phyloP scores from a whole-genome alignment of 1,284 basidiomycete genomes.

The Trametes sp. region DNA sequence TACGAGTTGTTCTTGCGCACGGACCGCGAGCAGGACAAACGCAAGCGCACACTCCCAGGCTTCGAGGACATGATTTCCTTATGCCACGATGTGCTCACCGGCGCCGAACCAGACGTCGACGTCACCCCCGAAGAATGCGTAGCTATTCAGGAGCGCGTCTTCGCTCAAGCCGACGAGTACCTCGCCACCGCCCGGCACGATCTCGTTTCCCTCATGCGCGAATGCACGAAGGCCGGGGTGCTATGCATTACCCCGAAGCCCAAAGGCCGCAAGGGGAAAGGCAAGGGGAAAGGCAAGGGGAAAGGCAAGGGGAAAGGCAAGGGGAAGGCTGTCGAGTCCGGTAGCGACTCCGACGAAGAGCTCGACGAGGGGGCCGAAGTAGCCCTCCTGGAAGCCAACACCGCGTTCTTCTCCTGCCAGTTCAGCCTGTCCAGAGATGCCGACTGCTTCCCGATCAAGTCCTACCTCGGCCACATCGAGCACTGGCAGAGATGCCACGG shows the following conservation, averaged over 20 bases:
- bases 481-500: constrained; percentile 16
- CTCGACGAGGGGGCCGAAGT: background rate
- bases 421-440: background rate
- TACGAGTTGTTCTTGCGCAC: constrained; percentile 6
- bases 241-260: background rate
- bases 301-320: constrained; percentile 6
- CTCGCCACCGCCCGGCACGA: background rate
- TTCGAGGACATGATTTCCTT: constrained; percentile 11
- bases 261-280: constrained; percentile 1
- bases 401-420: constrained; percentile 10
- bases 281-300: background rate
- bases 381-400: constrained; percentile 1
- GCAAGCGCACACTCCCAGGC: constrained; percentile 13
- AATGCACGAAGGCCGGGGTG: too few species aligned
- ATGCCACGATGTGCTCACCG: constrained; percentile 6
- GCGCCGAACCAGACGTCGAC: constrained; percentile 1
- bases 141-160: background rate
- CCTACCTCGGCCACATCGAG: constrained; percentile 10
- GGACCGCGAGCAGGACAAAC: background rate
- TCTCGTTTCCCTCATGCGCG: background rate
- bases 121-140: constrained; percentile 10
- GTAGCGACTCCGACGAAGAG: background rate
- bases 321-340: background rate
- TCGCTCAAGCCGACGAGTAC: constrained; percentile 7
- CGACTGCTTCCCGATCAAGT: background rate